These are phyloP conservation scores for Penicillium sp. DNA, from an alignment of 2,329 filamentous ascomycete genomes.

Conservation along the genomic window DNA sequence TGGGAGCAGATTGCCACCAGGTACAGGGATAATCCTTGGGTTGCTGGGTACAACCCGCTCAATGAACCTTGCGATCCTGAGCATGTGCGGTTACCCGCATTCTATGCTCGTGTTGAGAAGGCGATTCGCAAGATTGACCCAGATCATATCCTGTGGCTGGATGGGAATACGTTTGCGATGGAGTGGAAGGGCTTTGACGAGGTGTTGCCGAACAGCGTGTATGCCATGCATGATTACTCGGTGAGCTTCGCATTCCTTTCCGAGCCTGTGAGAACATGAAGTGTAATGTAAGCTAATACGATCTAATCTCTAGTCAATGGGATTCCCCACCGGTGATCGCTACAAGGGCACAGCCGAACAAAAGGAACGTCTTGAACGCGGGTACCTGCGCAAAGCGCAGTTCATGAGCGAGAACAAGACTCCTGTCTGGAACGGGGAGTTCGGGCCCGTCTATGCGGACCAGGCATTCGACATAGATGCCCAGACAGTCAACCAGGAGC, in stretches of 20 bases:
- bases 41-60: conserved; percentile 54
- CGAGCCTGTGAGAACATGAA: neutral
- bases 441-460: conserved; percentile 45
- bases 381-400: conserved; percentile 49
- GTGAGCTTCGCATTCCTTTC: conserved; percentile 16
- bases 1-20: conserved; percentile 49
- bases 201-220: conserved; percentile 47
- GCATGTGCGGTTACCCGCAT: conserved; percentile 46
- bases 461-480: conserved; percentile 29
- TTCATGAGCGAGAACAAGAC: conserved; percentile 46
- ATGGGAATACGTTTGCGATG: conserved; percentile 48
- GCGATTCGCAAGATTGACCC: conserved; percentile 48
- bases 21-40: conserved; percentile 47
- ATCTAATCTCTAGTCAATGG: conserved; percentile 32
- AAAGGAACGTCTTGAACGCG: conserved; percentile 40
- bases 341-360: conserved; percentile 46
- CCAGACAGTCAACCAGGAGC: conserved; percentile 43
- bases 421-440: conserved; percentile 56
- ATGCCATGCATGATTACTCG: conserved; percentile 47
- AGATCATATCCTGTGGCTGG: conserved; percentile 47
- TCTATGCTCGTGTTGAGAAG: conserved; percentile 49
- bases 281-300: neutral
- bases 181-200: conserved; percentile 47
- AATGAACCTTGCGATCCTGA: conserved; percentile 53
- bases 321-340: conserved; percentile 42